These are phyloP conservation scores for Amoeboradix gromovi DNA, from an alignment of 371 early-diverging fungal species.

Conservation along the genomic window DNA sequence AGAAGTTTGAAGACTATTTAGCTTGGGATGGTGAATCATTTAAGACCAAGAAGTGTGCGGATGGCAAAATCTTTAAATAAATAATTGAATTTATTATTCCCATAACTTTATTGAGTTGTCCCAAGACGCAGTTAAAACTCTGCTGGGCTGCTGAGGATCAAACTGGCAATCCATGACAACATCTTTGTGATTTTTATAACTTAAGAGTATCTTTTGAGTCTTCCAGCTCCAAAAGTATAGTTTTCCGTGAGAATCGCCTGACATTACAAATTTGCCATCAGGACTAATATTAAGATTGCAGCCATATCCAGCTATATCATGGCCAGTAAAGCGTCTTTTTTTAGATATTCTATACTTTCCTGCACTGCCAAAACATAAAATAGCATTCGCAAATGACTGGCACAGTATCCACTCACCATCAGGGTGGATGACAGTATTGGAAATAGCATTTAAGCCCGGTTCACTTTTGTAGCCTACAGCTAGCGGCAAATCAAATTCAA, in stretches of 20 bases:
- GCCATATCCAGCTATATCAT: conserved; percentile 74
- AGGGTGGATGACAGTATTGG: conserved; percentile 56
- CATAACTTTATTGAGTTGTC: conserved; percentile 79
- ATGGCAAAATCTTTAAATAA: conserved; percentile 23
- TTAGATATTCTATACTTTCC: conserved; percentile 47
- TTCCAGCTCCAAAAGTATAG: conserved; percentile 54
- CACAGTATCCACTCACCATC: conserved; percentile 70
- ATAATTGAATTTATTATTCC: conserved; percentile 18
- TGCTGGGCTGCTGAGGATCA: conserved; percentile 78
- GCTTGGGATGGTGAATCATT: conserved; percentile 28
- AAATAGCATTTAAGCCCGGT: conserved; percentile 81
- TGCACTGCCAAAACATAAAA: conserved; percentile 47
- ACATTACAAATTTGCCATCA: conserved; percentile 56
- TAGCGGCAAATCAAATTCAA: conserved; percentile 89
- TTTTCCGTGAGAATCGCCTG: conserved; percentile 72
- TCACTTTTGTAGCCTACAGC: conserved; percentile 87
- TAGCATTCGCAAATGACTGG: conserved; percentile 77
- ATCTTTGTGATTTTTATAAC: conserved; percentile 59
- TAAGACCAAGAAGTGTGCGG: conserved; percentile 11
- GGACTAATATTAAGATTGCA: conserved; percentile 74
- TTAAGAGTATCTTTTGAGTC: conserved; percentile 6
- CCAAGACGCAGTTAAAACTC: conserved; percentile 79
- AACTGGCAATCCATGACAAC: conserved; percentile 65
- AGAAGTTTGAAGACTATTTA: conserved; percentile 20
- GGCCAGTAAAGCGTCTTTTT: conserved; percentile 70